Conservation (phyloP, 1,139 yeast species). For the Protomyces lactucae-debilis region DNA sequence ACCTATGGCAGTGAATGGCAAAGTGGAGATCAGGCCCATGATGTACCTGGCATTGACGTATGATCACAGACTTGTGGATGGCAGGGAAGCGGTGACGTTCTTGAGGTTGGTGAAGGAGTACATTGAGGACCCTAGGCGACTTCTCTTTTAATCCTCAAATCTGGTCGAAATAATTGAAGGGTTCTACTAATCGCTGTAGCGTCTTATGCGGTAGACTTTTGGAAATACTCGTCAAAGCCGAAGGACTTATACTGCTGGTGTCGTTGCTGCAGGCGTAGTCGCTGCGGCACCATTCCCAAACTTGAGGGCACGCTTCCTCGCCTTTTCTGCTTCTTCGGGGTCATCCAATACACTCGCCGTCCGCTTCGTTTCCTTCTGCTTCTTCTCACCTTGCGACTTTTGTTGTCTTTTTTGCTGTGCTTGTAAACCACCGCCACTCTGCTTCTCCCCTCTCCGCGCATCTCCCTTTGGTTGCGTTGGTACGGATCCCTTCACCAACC, state of each 20-base stretch:
- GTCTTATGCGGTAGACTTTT: no score
- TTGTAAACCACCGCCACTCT: neutral
- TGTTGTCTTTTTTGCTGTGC: neutral
- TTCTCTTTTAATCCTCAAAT: neutral
- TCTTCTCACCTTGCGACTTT: neutral
- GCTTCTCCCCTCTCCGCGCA: neutral
- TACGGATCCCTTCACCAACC: neutral
- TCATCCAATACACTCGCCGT: slow-evolving; percentile 27
- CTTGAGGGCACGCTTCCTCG: slow-evolving; percentile 27
- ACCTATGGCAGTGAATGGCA: slow-evolving; percentile 94
- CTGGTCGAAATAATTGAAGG: neutral
- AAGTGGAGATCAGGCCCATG: slow-evolving; percentile 97
- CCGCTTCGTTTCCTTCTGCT: slow-evolving; percentile 4
- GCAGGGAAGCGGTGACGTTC: slow-evolving; percentile 98
- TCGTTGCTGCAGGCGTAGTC: neutral
- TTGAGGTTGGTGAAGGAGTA: slow-evolving; percentile 92
- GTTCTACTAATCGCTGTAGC: neutral
- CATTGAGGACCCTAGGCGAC: slow-evolving; percentile 77
- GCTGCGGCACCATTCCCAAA: slow-evolving; percentile 8
- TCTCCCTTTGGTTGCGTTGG: neutral
- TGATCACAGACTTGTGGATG: slow-evolving; percentile 97
- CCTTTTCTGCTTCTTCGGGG: slow-evolving; percentile 28
- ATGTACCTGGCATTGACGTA: slow-evolving; percentile 98
- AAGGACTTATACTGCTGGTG: neutral
- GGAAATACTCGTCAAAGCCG: neutral